These are phyloP conservation scores for Lepidium didymum DNA, from an alignment of 345 rosid genomes.

Conservation along the genomic window DNA sequence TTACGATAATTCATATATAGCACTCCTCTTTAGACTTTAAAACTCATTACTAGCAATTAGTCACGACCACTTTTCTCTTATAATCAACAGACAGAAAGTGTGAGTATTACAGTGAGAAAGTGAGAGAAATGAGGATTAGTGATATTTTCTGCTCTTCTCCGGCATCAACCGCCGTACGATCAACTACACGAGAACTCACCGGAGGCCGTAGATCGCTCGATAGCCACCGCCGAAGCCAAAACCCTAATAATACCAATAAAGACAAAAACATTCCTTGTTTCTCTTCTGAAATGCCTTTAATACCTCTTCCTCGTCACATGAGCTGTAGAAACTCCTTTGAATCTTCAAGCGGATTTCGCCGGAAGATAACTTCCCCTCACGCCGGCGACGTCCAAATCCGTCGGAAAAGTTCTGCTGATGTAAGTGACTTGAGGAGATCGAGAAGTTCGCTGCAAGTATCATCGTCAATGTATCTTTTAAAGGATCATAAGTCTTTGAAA, in stretches of 20 bases:
- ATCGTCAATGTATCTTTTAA: constrained; percentile 62
- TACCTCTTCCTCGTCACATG: constrained; percentile 41
- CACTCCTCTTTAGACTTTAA: constrained; percentile 20
- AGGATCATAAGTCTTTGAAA: constrained; percentile 35
- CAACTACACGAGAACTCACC: constrained; percentile 39
- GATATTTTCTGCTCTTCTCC: constrained; percentile 77
- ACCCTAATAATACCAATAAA: constrained; percentile 26
- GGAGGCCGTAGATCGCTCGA: constrained; percentile 36
- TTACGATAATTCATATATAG: neutral
- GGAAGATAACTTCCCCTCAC: constrained; percentile 36
- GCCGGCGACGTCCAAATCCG: constrained; percentile 26
- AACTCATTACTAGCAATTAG: constrained; percentile 8
- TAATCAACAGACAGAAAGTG: constrained; percentile 17
- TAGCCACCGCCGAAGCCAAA: constrained; percentile 35
- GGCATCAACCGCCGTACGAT: constrained; percentile 72
- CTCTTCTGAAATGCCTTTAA: constrained; percentile 23
- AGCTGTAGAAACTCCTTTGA: constrained; percentile 28
- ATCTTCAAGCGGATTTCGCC: constrained; percentile 21
- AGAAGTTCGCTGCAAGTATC: constrained; percentile 24
- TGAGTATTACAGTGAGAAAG: neutral
- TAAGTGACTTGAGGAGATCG: constrained; percentile 25
- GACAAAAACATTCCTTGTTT: constrained; percentile 39
- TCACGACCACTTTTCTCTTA: constrained; percentile 11
- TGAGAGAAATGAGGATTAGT: constrained; percentile 53
- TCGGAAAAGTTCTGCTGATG: constrained; percentile 61